Evolutionary conservation across 345 rosid genomes (phyloP), one percentile per base, ranked within the genome.

Genomic region (Capsella bursapastoris): DNA sequence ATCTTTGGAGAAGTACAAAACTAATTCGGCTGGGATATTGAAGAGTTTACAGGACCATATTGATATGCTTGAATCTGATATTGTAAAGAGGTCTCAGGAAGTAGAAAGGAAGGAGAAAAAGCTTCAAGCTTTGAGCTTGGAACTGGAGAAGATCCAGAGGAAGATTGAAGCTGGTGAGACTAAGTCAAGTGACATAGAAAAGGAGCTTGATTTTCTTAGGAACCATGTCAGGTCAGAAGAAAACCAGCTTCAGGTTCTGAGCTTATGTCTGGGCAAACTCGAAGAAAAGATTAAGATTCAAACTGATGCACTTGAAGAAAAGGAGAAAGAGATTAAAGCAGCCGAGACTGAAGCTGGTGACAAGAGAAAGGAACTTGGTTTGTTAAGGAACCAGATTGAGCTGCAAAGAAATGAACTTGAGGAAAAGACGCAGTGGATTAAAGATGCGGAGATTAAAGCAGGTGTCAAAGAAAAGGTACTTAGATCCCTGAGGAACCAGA

Each of bases 1-100:
- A 6, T 2, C 10, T 3, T 15, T 65, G 18, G 32, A 34, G 45
- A 35, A 49, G 1, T 18, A 12, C 8, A 68, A 55, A 32, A 13
- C 73, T 34, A 55, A 57, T 55, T 40, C 72, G 3, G 15, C 72
- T 40, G 51, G 16, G 51, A 28, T 41, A 12, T 15, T 68, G 72
- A 55, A 56, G 53, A 41, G 12, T 2, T 29, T 68, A 41, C 53
- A 68, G 6, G 31, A 68, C 52, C 52, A 28, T 41, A n/a, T 41
- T 16, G 56, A 57, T 28, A 45, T 7, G 18, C 8, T 68, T 15
- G 34, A 50, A 18, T 3, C 55, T 2, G 13, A 50, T 9, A 51
- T 18, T n/a, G 32, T 10, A 51, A 14, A 18, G 22, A 49, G 22
- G 22, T 35, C 27, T 44, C 47, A 0, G 1, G 22, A 57, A 45